A percentile compares a stretch with the other conserved stretches of the same genome.
phyloP scores from a whole-genome alignment of 495 filamentous ascomycete genomes.

The Chaetomium cochliodes region DNA sequence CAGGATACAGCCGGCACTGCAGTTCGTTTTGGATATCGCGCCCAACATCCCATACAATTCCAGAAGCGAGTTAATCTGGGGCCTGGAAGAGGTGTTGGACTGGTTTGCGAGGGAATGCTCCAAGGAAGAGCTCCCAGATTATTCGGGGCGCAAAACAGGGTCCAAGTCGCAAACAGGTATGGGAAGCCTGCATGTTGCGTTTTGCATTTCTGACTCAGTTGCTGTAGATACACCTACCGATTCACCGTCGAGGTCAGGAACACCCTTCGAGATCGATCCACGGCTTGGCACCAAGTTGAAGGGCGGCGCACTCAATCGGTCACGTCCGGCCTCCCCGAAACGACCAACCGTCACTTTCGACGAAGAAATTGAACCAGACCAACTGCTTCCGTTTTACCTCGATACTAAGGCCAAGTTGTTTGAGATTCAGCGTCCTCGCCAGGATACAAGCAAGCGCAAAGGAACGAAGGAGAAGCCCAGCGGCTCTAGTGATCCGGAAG shows the following conservation, averaged over 20 bases:
- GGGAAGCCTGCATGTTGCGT: not conserved
- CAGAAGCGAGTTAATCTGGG: conserved; percentile 70
- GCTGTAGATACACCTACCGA: conserved; percentile 46
- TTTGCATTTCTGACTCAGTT: not conserved
- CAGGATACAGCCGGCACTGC: conserved; percentile 62
- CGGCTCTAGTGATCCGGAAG: conserved; percentile 46
- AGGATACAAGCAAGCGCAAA: conserved; percentile 48
- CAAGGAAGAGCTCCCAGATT: conserved; percentile 66
- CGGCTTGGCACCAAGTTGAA: conserved; percentile 34
- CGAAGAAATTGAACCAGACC: conserved; percentile 65
- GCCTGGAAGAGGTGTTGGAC: conserved; percentile 80
- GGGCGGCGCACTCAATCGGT: conserved; percentile 32
- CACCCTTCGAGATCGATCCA: conserved; percentile 43
- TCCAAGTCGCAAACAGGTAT: conserved; percentile 39
- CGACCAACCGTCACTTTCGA: conserved; percentile 46
- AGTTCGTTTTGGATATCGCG: conserved; percentile 60
- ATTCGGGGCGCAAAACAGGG: conserved; percentile 48
- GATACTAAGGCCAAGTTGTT: conserved; percentile 70
- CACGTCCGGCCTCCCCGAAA: conserved; percentile 32
- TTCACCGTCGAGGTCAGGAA: conserved; percentile 51
- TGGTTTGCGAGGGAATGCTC: conserved; percentile 76
- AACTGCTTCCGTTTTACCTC: conserved; percentile 72
- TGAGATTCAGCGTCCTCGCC: conserved; percentile 62
- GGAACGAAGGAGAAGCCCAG: conserved; percentile 31
- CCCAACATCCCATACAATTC: conserved; percentile 48